Evolutionary conservation across 805 yeast genomes (phyloP), one percentile per base, ranked within the genome.

Genomic region (Pichia thaimueangensis): DNA sequence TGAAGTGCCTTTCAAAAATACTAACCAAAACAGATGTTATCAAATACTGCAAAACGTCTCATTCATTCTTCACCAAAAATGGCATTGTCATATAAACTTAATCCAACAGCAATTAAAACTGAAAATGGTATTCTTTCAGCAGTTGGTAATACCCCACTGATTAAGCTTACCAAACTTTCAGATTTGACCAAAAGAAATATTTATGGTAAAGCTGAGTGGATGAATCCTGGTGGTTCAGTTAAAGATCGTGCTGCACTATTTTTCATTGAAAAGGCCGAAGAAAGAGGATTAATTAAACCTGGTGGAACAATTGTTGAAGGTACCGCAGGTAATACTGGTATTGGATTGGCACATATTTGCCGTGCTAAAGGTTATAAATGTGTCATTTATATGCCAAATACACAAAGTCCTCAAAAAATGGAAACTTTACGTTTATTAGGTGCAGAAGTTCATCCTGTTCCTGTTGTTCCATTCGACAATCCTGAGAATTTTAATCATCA

Each of bases 271-370:
- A 87, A 83, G 51, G 96, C 96, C 23, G 96, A 88, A 59, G 58
- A 62, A 30, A 70, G 69, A 48, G 88, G 88, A 4, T 63, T 73
- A 39, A 68, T 87, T 42, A 60, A 67, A 47, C 75, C 87, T 4
- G 94, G 94, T 16, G 95, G 94, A 27, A 87, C 95, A 1, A 76
- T 87, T 24, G 88, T 87, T 21, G 96, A 87, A 63, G 95, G 96
- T 12, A 86, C 96, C n/a, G 96, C 96, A 4, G 96, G 96, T 34
- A 87, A 87, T 65, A 87, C 96, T 15, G 96, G 96, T 24, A 88
- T 87, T 53, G 96, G 96, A 1, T 68, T 87, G 42, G 96, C 96
- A 5, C 80, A 74, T 55, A 78, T 82, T 37, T 85, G 95, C 60
- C 70, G 95, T 30, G 76, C 91, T 37, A 77, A 82, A 52, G 95